Conservation (phyloP, 2,329 filamentous ascomycete genomes). For the Rutstroemia sp. region DNA sequence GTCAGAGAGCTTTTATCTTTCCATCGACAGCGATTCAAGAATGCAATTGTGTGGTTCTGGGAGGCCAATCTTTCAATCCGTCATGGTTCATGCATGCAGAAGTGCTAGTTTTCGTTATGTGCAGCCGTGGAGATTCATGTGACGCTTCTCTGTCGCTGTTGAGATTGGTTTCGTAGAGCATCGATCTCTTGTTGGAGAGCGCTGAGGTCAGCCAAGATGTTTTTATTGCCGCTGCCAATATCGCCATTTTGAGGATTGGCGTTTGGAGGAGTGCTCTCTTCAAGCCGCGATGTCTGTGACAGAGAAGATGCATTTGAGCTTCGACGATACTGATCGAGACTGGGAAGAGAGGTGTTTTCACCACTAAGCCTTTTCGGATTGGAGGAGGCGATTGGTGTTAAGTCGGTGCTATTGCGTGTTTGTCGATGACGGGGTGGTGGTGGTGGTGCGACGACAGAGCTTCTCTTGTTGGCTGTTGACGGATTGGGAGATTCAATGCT, state of each 20-base stretch:
- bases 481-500: slow-evolving; percentile 19
- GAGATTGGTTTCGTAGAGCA: slow-evolving; percentile 44
- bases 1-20: too few relatives aligned
- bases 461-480: slow-evolving; percentile 15
- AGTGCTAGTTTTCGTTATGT: neutral
- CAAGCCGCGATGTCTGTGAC: slow-evolving; percentile 21
- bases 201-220: slow-evolving; percentile 66
- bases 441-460: slow-evolving; percentile 24
- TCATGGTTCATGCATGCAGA: neutral
- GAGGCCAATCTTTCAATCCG: neutral
- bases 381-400: slow-evolving; percentile 10
- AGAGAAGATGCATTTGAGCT: slow-evolving; percentile 19
- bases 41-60: too few relatives aligned
- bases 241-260: slow-evolving; percentile 17
- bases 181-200: slow-evolving; percentile 71
- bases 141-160: slow-evolving; percentile 5
- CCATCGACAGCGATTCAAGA: too few relatives aligned
- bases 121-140: neutral
- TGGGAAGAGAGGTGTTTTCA: slow-evolving; percentile 17
- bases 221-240: slow-evolving; percentile 35
- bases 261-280: slow-evolving; percentile 6
- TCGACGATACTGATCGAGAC: slow-evolving; percentile 19
- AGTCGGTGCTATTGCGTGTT: slow-evolving; percentile 26
- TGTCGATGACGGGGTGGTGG: slow-evolving; percentile 37
- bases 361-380: slow-evolving; percentile 20